phyloP scores from a whole-genome alignment of 805 yeast species.

The Geotrichum ghanense region DNA sequence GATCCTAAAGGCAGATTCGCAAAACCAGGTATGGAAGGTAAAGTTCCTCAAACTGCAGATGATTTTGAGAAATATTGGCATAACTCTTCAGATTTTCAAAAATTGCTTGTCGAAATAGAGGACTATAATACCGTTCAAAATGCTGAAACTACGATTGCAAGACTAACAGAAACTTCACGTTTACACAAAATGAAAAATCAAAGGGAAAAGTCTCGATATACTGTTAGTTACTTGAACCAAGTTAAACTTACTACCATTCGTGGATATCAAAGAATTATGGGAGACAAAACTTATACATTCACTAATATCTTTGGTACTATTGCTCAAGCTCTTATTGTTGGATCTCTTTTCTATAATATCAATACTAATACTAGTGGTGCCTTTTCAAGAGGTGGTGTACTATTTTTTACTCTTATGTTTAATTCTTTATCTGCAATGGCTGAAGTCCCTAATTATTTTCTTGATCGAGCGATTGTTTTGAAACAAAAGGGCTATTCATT shows the following conservation, averaged over 20 bases:
- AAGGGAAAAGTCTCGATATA: conserved; percentile 32
- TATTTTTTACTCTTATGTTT: conserved; percentile 49
- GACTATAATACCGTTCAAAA: conserved; percentile 26
- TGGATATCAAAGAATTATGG: conserved; percentile 43
- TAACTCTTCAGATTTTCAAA: conserved; percentile 32
- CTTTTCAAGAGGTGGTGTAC: conserved; percentile 51
- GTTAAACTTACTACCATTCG: conserved; percentile 37
- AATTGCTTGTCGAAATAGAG: conserved; percentile 35
- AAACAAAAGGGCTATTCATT: conserved; percentile 65
- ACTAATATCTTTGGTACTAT: conserved; percentile 38
- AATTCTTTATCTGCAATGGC: conserved; percentile 51
- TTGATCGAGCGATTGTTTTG: conserved; percentile 46
- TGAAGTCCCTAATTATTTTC: conserved; percentile 39
- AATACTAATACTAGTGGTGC: conserved; percentile 43
- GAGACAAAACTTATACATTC: conserved; percentile 42
- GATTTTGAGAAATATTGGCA: conserved; percentile 55
- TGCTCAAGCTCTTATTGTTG: conserved; percentile 47
- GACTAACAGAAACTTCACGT: conserved; percentile 27
- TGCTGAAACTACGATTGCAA: conserved; percentile 25
- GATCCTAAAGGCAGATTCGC: conserved; percentile 51
- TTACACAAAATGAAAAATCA: conserved; percentile 30
- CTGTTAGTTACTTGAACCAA: conserved; percentile 38
- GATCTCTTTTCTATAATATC: conserved; percentile 49
- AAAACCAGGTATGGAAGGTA: conserved; percentile 35
- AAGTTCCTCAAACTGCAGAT: conserved; percentile 49